Evolutionary conservation across 768 basidiomycete genomes (phyloP).

Genomic region (Leccinum fibrillosum): DNA sequence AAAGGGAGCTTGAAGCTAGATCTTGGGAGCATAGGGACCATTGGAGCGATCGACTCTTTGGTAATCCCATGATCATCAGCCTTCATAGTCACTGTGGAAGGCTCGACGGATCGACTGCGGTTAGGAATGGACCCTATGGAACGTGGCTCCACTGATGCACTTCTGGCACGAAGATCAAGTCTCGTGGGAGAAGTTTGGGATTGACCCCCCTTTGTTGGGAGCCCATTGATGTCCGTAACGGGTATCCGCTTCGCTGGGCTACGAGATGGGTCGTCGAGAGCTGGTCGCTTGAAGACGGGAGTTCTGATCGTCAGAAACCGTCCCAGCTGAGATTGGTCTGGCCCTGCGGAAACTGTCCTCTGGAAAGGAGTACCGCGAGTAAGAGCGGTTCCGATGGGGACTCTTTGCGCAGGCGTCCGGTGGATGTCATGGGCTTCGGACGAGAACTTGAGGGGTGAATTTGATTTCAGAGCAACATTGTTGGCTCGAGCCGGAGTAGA

Average conservation of each 20-base stretch:
- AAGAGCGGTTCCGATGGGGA: conserved; percentile 53
- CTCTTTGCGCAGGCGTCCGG: conserved; percentile 63
- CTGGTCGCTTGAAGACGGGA: conserved; percentile 42
- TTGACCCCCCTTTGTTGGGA: conserved; percentile 19
- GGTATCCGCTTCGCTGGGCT: conserved; percentile 35
- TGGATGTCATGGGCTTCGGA: conserved; percentile 35
- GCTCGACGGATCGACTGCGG: conserved; percentile 33
- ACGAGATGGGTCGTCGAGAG: conserved; percentile 35
- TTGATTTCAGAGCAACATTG: conserved; percentile 2
- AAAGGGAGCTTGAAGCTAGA: conserved; percentile 25
- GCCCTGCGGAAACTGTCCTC: conserved; percentile 34
- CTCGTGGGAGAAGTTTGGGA: conserved; percentile 14
- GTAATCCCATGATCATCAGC: conserved; percentile 8
- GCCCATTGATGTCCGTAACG: conserved; percentile 25
- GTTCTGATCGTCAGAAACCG: conserved; percentile 14
- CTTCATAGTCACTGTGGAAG: conserved; percentile 10
- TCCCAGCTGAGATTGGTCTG: conserved; percentile 20
- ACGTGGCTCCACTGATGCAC: conserved; percentile 35
- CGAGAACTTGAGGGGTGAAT: conserved; percentile 35
- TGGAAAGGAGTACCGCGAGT: conserved; percentile 47
- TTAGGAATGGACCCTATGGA: conserved; percentile 8
- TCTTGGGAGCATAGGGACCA: conserved; percentile 2
- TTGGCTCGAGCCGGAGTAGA: conserved; percentile 28
- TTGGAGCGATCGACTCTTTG: conserved; percentile 23
- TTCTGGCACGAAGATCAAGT: conserved; percentile 26